These are phyloP conservation scores for Leccinum fibrillosum DNA, from an alignment of 768 basidiomycete genomes.

Conservation along the genomic window DNA sequence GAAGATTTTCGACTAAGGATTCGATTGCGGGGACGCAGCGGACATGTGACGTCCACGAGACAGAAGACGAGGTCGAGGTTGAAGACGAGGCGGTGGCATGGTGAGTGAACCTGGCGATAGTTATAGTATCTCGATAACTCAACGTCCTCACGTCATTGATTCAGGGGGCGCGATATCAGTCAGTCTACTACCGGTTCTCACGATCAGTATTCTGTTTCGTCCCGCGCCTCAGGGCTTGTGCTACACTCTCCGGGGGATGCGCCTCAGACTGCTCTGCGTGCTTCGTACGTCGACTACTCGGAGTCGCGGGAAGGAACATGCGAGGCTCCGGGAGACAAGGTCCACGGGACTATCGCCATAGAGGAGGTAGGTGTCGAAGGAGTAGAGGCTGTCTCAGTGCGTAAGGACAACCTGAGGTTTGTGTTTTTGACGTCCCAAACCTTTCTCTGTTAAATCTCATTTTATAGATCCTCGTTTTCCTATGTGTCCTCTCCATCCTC, in stretches of 20 bases:
- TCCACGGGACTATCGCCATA: not conserved
- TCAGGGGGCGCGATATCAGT: not conserved
- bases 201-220: not conserved
- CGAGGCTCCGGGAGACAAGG: too few relatives aligned
- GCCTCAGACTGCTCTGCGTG: not conserved
- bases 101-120: constrained; percentile 2
- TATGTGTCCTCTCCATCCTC: not conserved
- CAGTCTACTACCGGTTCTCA: not conserved
- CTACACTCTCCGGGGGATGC: not conserved
- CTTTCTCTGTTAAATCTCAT: not conserved
- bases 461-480: not conserved
- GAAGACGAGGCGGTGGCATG: not conserved
- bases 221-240: not conserved
- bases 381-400: not conserved
- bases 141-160: not conserved
- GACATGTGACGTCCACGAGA: not conserved
- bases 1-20: not conserved
- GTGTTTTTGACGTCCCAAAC: not conserved
- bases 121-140: not conserved
- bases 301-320: not conserved
- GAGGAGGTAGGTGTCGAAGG: not conserved
- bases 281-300: not conserved
- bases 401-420: not conserved
- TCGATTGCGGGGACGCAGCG: not conserved
- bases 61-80: not conserved